Conservation (phyloP, 2,329 filamentous ascomycete species). For the Huntiella decipiens region DNA sequence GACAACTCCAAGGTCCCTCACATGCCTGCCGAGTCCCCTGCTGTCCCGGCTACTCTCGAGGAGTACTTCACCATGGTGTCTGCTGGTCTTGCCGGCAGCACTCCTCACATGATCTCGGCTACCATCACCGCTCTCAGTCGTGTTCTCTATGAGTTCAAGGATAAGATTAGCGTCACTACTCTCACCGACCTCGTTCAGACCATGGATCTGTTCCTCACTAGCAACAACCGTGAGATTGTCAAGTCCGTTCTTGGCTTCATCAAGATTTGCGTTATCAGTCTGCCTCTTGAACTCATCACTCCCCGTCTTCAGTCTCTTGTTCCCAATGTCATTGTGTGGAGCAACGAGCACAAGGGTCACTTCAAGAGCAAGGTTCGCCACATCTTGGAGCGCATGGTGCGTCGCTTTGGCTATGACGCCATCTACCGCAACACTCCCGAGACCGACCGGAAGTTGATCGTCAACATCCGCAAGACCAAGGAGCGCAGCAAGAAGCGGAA, state of each 20-base stretch:
- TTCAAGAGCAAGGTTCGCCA: slow-evolving; percentile 97
- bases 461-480: slow-evolving; percentile 88
- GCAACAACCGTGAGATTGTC: slow-evolving; percentile 92
- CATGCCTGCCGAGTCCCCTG: slow-evolving; percentile 64
- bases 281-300: slow-evolving; percentile 62
- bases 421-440: slow-evolving; percentile 71
- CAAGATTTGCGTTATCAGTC: slow-evolving; percentile 79
- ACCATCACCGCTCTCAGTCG: slow-evolving; percentile 88
- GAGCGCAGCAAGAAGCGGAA: slow-evolving; percentile 84
- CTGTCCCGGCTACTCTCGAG: slow-evolving; percentile 64
- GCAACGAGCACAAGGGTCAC: slow-evolving; percentile 93
- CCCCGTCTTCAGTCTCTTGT: slow-evolving; percentile 60
- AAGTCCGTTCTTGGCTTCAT: slow-evolving; percentile 88
- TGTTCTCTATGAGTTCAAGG: slow-evolving; percentile 82
- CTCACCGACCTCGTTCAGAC: slow-evolving; percentile 77
- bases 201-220: slow-evolving; percentile 89
- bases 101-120: slow-evolving; percentile 92
- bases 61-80: slow-evolving; percentile 98
- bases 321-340: slow-evolving; percentile 86
- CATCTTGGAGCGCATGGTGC: slow-evolving; percentile 84
- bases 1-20: slow-evolving; percentile 72
- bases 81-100: slow-evolving; percentile 77
- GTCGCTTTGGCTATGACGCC: slow-evolving; percentile 67
- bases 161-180: slow-evolving; percentile 46
- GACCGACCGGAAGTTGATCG: slow-evolving; percentile 70